phyloP scores from a whole-genome alignment of 371 early-diverging fungal genomes.

The Circinella umbellata region DNA sequence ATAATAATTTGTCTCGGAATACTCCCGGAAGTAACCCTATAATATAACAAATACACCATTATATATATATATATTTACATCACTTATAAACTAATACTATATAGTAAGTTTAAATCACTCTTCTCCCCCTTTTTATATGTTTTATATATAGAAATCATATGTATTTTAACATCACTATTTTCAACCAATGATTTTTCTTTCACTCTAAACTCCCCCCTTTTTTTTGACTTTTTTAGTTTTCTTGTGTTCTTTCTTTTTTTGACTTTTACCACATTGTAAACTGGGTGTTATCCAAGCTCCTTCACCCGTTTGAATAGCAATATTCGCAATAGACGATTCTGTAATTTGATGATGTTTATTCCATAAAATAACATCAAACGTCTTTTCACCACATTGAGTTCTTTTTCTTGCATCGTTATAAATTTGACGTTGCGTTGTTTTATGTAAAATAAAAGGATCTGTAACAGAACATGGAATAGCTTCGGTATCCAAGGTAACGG shows the following conservation, averaged over 20 bases:
- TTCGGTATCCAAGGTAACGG: constrained; percentile 45
- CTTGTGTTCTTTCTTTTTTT: not conserved
- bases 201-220: not conserved
- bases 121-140: too few relatives aligned
- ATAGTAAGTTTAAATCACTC: too few relatives aligned
- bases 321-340: constrained; percentile 66
- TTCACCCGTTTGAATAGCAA: constrained; percentile 46
- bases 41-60: not conserved
- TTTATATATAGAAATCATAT: too few relatives aligned
- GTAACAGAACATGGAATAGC: constrained; percentile 25
- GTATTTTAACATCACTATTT: too few relatives aligned
- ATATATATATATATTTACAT: too few relatives aligned
- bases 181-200: too few relatives aligned
- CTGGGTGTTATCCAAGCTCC: constrained; percentile 56
- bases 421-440: constrained; percentile 60
- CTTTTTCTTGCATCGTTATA: constrained; percentile 57
- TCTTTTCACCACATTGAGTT: constrained; percentile 17
- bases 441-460: constrained; percentile 57
- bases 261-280: constrained; percentile 40
- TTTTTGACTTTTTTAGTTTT: not conserved
- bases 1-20: constrained; percentile 50
- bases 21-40: constrained; percentile 56
- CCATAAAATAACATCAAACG: constrained; percentile 64
- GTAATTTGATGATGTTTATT: constrained; percentile 56
- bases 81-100: too few relatives aligned